Percentiles rank a stretch among this genome's conserved stretches.
phyloP scores from a whole-genome alignment of 192 early-diverging fungal species.

The Mortierella claussenii region DNA sequence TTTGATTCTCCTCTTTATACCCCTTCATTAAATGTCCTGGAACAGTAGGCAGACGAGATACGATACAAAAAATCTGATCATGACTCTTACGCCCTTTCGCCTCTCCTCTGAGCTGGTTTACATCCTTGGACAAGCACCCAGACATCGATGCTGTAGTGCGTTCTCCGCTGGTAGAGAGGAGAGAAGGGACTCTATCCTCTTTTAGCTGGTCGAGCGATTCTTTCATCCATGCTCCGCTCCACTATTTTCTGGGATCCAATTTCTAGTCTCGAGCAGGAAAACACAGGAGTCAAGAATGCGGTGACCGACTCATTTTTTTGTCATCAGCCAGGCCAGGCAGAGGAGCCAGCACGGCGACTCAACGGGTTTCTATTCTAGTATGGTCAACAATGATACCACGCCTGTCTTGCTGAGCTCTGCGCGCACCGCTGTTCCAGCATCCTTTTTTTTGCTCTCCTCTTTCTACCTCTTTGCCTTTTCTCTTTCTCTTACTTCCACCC shows the following conservation, averaged over 20 bases:
- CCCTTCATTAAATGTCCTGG: background rate
- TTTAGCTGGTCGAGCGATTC: background rate
- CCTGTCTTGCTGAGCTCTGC: background rate
- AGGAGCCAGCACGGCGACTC: background rate
- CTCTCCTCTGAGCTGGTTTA: background rate
- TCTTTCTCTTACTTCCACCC: background rate
- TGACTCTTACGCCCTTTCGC: constrained; percentile 8
- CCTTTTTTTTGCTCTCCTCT: background rate
- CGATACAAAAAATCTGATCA: background rate
- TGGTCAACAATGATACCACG: background rate
- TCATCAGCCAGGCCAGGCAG: background rate
- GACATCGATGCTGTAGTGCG: background rate
- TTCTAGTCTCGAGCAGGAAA: background rate
- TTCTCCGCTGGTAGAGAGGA: background rate
- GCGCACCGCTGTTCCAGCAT: background rate
- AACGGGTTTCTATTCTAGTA: background rate
- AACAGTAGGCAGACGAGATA: background rate
- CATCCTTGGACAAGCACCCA: background rate
- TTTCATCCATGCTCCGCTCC: background rate
- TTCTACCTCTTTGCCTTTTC: background rate
- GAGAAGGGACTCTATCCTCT: background rate
- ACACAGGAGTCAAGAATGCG: too few species aligned
- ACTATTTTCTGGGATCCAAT: background rate
- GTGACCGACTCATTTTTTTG: background rate
- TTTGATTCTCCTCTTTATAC: background rate